A percentile compares a stretch with the other conserved stretches of the same genome.
Conservation (phyloP, 2,329 filamentous ascomycete genomes). For the Fusarium sambucinum region DNA sequence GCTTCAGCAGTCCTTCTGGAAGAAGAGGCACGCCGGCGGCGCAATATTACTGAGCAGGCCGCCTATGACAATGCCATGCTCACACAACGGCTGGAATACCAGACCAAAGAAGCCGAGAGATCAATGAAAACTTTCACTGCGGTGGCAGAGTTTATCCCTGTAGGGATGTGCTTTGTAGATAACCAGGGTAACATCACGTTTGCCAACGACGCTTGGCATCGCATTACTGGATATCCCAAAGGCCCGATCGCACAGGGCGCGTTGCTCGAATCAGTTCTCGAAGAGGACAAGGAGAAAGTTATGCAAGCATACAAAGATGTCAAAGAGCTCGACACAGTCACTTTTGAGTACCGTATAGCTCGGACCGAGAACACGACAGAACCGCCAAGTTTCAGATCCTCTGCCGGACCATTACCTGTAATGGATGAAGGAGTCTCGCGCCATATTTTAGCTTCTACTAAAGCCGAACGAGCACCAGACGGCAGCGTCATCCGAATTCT, state of each 20-base stretch:
- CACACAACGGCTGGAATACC: constrained; percentile 72
- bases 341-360: constrained; percentile 60
- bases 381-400: constrained; percentile 32
- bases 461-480: constrained; percentile 59
- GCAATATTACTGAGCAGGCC: constrained; percentile 66
- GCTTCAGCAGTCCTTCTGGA: constrained; percentile 78
- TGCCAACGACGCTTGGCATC: constrained; percentile 76
- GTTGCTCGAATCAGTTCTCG: constrained; percentile 60
- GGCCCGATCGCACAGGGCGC: constrained; percentile 51
- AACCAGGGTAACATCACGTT: constrained; percentile 73
- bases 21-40: constrained; percentile 73
- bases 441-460: constrained; percentile 61
- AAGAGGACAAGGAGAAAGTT: constrained; percentile 60
- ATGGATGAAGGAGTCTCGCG: constrained; percentile 53
- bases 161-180: constrained; percentile 79
- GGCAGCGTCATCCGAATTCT: constrained; percentile 60
- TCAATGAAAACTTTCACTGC: constrained; percentile 74
- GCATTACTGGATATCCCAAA: constrained; percentile 61
- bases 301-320: constrained; percentile 58
- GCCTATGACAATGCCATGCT: constrained; percentile 75
- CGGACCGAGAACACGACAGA: constrained; percentile 13
- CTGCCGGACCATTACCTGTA: constrained; percentile 17
- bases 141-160: constrained; percentile 79
- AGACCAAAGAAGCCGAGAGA: constrained; percentile 62
- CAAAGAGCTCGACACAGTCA: constrained; percentile 54